Base-by-base conservation (phyloP, 768 basidiomycete genomes). In the Kwoniella botswanensis region DNA sequence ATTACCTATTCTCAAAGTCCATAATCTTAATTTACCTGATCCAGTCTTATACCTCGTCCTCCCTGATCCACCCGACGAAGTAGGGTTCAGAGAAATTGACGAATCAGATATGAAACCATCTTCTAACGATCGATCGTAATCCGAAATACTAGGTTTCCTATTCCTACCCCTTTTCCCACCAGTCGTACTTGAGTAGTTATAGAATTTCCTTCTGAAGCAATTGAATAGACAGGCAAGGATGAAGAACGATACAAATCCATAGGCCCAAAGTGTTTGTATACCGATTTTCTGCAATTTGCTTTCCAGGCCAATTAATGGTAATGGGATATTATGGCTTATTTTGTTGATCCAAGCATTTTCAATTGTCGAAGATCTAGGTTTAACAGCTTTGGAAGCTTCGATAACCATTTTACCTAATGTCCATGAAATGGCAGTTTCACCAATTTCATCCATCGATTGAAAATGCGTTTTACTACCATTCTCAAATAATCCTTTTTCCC, bases 401-500 rank as follows among this genome's bases (percentile, higher is more conserved):
- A 98, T 87, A 0, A 98, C 96, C 95, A 98, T 98, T 84, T 98
- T 98, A 29, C 97, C 97, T 43, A 98, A 87, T 4, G 97, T 98
- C 97, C 97, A 99, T 77, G 90, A 93, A 78, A 99, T 93, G 55
- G 94, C 93, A 50, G 96, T 93, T 78, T 92, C 93, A 44, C 90
- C 91, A 41, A 99, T 91, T n/a, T 89, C 88, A 82, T 98, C 93
- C 84, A 95, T 86, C 52, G 91, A 93, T 84, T 98, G 97, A 85
- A 99, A 98, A n/a, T 88, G 86, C 67, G 46, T 59, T 63, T 53
- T 68, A 24, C 43, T 61, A n/a, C 41, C 69, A 59, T 44, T 74
- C 63, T 56, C 68, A 35, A 82, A 90, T 41, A 98, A 86, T 18
- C 93, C 93, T 82, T 97, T 97, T 83, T 87, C 87, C 71, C 87